Conservation (phyloP, 2,329 filamentous ascomycete genomes). For the Trichophyton simii region DNA sequence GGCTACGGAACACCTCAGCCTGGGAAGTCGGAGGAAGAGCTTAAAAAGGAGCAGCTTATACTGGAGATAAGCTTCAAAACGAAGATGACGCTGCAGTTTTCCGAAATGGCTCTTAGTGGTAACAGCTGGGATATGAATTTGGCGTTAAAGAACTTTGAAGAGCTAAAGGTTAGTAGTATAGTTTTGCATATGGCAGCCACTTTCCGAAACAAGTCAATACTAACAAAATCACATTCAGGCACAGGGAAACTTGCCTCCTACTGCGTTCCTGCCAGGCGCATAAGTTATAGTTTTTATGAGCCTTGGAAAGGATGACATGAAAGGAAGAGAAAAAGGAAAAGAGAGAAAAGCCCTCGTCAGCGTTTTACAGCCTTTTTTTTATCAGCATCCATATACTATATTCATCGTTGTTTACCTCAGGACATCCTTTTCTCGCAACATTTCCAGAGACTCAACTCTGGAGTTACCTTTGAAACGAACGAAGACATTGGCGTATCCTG, state of each 20-base stretch:
- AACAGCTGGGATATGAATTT: constrained; percentile 68
- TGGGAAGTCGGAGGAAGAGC: constrained; percentile 37
- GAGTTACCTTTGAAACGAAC: neutral
- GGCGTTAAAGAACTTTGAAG: constrained; percentile 62
- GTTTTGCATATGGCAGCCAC: neutral
- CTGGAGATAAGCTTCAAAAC: constrained; percentile 62
- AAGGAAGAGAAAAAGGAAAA: too few relatives aligned
- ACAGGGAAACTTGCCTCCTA: constrained; percentile 13
- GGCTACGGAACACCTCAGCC: constrained; percentile 31
- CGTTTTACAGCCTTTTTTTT: neutral
- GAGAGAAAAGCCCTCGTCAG: neutral
- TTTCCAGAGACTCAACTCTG: neutral
- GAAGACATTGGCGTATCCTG: neutral
- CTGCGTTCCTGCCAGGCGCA: constrained; percentile 13
- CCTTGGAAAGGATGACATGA: neutral
- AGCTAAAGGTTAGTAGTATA: constrained; percentile 50
- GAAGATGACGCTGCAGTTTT: constrained; percentile 66
- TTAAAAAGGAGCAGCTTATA: constrained; percentile 57
- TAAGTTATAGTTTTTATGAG: neutral
- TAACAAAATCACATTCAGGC: constrained; percentile 6
- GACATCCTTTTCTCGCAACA: neutral
- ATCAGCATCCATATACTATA: neutral
- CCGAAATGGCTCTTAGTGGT: constrained; percentile 66
- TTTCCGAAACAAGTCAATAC: neutral
- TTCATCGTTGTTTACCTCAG: neutral